Evolutionary conservation across 2,329 filamentous ascomycete species (phyloP).

Genomic region (Didymellaceae sp.): DNA sequence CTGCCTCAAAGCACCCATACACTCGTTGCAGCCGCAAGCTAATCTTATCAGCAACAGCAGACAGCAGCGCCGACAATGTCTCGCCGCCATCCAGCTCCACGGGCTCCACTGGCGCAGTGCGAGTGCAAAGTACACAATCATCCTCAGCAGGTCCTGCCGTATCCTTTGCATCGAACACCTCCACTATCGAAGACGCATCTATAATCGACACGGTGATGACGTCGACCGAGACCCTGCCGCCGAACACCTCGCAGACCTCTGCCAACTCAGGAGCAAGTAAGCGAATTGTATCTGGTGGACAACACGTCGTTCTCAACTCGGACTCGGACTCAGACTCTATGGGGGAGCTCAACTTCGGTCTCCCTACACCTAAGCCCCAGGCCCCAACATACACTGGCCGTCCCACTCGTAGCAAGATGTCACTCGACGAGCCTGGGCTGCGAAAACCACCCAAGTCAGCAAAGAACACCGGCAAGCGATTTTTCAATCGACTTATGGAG

Average conservation of each 20-base stretch:
- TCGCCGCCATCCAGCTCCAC: background rate
- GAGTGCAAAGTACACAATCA: background rate
- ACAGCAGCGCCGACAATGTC: constrained; percentile 1
- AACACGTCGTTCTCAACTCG: constrained; percentile 64
- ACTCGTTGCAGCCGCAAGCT: constrained; percentile 7
- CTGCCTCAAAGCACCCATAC: background rate
- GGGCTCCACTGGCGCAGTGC: background rate
- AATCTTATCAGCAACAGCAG: constrained; percentile 4
- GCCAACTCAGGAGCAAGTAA: constrained; percentile 50
- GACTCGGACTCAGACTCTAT: constrained; percentile 71
- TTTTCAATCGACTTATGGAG: constrained; percentile 34
- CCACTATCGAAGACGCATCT: constrained; percentile 13
- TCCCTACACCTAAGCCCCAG: constrained; percentile 19
- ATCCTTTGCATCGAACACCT: background rate
- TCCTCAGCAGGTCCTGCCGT: background rate
- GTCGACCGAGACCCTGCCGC: constrained; percentile 4
- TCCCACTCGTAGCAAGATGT: constrained; percentile 17
- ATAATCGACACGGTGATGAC: constrained; percentile 4
- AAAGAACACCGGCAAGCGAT: constrained; percentile 19
- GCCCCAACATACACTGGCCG: constrained; percentile 14
- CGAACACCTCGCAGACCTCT: constrained; percentile 34
- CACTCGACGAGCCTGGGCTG: constrained; percentile 26
- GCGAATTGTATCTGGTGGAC: constrained; percentile 61
- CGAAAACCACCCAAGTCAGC: constrained; percentile 29
- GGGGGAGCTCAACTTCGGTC: constrained; percentile 57